Evolutionary conservation across 495 filamentous ascomycete species (phyloP).

Genomic region (Pseudomonodictys pantanalensis): DNA sequence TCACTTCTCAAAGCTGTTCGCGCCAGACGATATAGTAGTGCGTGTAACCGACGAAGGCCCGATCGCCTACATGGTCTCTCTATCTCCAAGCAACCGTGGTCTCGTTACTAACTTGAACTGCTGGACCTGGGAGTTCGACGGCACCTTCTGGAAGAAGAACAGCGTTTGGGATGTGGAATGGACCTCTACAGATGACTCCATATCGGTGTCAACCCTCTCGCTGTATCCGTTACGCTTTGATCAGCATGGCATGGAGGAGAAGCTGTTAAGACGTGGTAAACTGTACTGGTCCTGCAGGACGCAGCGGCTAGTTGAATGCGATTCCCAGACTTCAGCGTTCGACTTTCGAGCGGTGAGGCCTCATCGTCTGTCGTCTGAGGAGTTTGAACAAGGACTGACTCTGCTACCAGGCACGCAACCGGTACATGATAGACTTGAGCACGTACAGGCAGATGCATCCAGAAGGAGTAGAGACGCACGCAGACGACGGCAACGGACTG

Average conservation of each 20-base stretch:
- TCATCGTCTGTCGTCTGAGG: too few species aligned
- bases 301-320: not conserved
- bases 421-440: not conserved
- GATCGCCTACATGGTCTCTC: not conserved
- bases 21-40: not conserved
- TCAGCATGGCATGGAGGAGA: not conserved
- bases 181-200: not conserved
- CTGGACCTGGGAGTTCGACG: not conserved
- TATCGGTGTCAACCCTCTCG: not conserved
- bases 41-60: not conserved
- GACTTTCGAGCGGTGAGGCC: not conserved
- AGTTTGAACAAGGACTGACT: too few species aligned
- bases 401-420: not conserved
- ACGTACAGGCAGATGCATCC: not conserved
- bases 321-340: not conserved
- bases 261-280: not conserved
- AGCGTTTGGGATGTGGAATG: not conserved
- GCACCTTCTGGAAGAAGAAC: not conserved
- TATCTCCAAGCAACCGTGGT: not conserved
- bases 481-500: not conserved
- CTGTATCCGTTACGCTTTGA: not conserved
- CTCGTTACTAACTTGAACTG: not conserved
- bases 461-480: not conserved
- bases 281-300: not conserved
- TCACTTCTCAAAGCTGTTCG: not conserved